Percentiles rank a stretch among this genome's conserved stretches.
These are phyloP conservation scores for Epicoccum sorghinum DNA, from an alignment of 2,329 filamentous ascomycete genomes.

Conservation along the genomic window DNA sequence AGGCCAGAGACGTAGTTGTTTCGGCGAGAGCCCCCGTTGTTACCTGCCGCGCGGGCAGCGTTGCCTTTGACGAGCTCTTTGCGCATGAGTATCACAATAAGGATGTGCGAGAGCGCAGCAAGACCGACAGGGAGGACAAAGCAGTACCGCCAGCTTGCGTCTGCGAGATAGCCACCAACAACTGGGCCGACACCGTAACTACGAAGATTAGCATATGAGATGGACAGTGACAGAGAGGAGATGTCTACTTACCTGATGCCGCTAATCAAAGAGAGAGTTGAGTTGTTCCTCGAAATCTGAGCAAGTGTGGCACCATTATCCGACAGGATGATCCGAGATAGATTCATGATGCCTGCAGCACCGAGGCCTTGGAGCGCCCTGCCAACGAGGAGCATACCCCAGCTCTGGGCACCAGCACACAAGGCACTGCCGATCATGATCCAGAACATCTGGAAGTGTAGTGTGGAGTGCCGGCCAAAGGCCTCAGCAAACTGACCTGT, in stretches of 20 bases:
- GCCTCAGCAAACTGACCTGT: conserved; percentile 70
- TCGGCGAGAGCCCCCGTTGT: conserved; percentile 35
- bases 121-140: conserved; percentile 60
- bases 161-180: conserved; percentile 63
- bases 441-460: conserved; percentile 62
- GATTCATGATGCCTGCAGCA: conserved; percentile 66
- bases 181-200: conserved; percentile 67
- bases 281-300: conserved; percentile 73
- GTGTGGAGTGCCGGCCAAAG: conserved; percentile 65
- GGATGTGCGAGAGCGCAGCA: conserved; percentile 55
- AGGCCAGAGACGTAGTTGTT: conserved; percentile 42
- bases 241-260: conserved; percentile 52
- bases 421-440: conserved; percentile 64
- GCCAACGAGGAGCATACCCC: conserved; percentile 66
- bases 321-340: conserved; percentile 67
- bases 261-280: conserved; percentile 67
- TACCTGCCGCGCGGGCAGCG: conserved; percentile 41
- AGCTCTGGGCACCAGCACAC: conserved; percentile 65
- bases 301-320: conserved; percentile 67
- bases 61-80: conserved; percentile 63
- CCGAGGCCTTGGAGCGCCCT: conserved; percentile 68
- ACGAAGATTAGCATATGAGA: background rate
- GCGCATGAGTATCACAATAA: conserved; percentile 63
- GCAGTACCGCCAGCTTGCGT: conserved; percentile 68
- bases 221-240: background rate